These are phyloP conservation scores for Dioszegia crocea DNA, from an alignment of 768 basidiomycete species.

Conservation along the genomic window DNA sequence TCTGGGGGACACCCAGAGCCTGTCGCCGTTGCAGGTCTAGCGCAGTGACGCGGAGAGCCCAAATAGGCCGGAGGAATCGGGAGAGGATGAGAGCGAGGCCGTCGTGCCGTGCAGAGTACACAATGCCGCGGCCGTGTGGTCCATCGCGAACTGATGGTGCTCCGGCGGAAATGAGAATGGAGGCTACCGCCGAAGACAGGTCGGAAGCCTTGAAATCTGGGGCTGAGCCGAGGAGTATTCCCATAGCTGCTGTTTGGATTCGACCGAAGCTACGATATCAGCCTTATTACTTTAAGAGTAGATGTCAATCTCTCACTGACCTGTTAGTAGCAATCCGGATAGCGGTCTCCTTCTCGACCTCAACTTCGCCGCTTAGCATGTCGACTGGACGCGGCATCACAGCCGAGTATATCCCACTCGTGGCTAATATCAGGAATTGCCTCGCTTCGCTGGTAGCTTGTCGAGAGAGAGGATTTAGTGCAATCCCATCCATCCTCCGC, in stretches of 20 bases:
- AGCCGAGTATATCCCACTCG: constrained; percentile 75
- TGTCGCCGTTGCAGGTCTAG: constrained; percentile 46
- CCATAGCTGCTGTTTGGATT: constrained; percentile 37
- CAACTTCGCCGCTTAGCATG: constrained; percentile 73
- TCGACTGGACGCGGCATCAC: constrained; percentile 79
- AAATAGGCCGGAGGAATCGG: constrained; percentile 76
- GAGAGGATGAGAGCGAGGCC: constrained; percentile 83
- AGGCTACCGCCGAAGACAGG: constrained; percentile 20
- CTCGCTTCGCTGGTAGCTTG: constrained; percentile 25
- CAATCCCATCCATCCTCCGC: constrained; percentile 13
- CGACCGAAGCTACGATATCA: constrained; percentile 29
- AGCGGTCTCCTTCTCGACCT: constrained; percentile 75
- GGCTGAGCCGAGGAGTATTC: constrained; percentile 21
- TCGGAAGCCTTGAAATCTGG: constrained; percentile 24
- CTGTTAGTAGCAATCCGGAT: constrained; percentile 77
- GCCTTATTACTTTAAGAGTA: background rate
- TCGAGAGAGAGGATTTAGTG: constrained; percentile 25
- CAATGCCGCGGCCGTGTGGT: constrained; percentile 48
- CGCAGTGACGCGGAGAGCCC: constrained; percentile 72
- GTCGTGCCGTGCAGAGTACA: constrained; percentile 82
- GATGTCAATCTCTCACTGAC: constrained; percentile 52
- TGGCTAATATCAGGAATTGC: constrained; percentile 69
- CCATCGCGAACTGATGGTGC: constrained; percentile 47
- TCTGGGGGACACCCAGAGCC: constrained; percentile 51
- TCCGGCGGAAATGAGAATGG: constrained; percentile 25